phyloP scores from a whole-genome alignment of 169 alveolate genomes.

The Babesia microti region DNA sequence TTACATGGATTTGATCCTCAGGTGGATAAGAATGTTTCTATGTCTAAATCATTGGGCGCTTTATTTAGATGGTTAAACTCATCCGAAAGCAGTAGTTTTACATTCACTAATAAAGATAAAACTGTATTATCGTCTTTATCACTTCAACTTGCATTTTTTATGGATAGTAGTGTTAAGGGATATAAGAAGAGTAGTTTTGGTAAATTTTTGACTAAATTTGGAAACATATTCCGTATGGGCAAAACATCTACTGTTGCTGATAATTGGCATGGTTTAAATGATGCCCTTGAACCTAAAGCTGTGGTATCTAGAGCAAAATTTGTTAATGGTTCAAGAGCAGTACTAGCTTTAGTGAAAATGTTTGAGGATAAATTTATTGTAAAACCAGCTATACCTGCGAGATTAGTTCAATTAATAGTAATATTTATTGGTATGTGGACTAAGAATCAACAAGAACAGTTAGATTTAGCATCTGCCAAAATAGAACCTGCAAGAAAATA shows the following conservation, averaged over 20 bases:
- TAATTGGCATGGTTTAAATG: slow-evolving; percentile 9
- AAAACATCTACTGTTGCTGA: too few species aligned
- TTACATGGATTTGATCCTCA: slow-evolving; percentile 29
- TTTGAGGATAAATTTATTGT: slow-evolving; percentile 25
- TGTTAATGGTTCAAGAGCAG: slow-evolving; percentile 5
- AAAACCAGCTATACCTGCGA: slow-evolving; percentile 42
- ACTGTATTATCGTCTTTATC: slow-evolving; percentile 33
- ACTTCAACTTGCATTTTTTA: slow-evolving; percentile 25
- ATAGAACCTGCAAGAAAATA: slow-evolving; percentile 17
- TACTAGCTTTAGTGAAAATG: slow-evolving; percentile 15
- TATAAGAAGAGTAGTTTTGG: slow-evolving; percentile 8
- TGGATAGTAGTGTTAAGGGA: slow-evolving; percentile 27
- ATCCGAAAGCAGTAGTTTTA: slow-evolving; percentile 10
- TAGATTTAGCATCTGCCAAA: slow-evolving; percentile 13
- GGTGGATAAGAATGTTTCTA: slow-evolving; percentile 2
- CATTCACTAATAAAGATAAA: slow-evolving; percentile 18
- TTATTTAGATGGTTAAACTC: slow-evolving; percentile 35
- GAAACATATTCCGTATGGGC: slow-evolving; percentile 12
- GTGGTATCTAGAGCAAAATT: slow-evolving; percentile 19
- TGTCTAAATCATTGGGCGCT: slow-evolving; percentile 44
- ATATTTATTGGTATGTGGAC: slow-evolving; percentile 41
- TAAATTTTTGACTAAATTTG: slow-evolving; percentile 6
- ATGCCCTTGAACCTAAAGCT: slow-evolving; percentile 23
- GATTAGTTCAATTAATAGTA: slow-evolving; percentile 29
- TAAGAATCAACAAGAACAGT: slow-evolving; percentile 4